Evolutionary conservation across 768 basidiomycete genomes (phyloP), one percentile per base, ranked within the genome.

Genomic region (Boletellus ananas): DNA sequence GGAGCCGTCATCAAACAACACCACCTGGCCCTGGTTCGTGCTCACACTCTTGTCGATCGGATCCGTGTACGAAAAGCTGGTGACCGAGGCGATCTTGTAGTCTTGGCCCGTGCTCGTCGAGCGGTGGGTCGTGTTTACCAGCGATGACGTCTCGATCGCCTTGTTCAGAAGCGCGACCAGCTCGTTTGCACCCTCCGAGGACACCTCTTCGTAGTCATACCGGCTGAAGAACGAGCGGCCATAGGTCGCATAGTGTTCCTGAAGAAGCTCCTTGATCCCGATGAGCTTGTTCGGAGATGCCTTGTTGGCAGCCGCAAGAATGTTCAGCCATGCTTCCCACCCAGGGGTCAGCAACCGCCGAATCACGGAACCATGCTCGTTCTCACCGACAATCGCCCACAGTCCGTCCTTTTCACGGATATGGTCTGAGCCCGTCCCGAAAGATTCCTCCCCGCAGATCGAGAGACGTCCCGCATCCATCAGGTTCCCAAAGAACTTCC

Each of bases 401-500:
- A 99, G 74, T 57, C 96, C 96, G 61, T 99, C 96, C 79, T 99
- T 99, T 77, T 99, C 96, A 54, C 96, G 90, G 61, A 99, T 95
- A 70, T 99, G 96, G 71, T 99, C 96, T 13, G 95, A 98, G n/a
- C 96, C 96, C 8, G 96, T 99, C 50, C 96, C 96, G 69, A 99
- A 99, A 4, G 92, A 94, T 73, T 99, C 96, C 68, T 99, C 96
- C 50, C 96, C 96, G 63, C 96, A 99, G 65, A 99, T 98, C 43
- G 95, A 97, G 43, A 99, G 80, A 38, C 92, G 80, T 0, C 94
- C 95, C 17, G 96, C 96, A 67, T 99, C 96, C 96, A 99, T 99
- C 60, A 99, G 76, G 72, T 98, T 99, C 41, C 96, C 96, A 66
- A 99, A 99, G 81, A 99, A 99, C 72, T 99, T 99, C 94, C 94